Percentiles rank a stretch among this genome's conserved stretches.
Evolutionary conservation across 805 yeast species (phyloP).

Genomic region (Phaffomyces opuntiae): DNA sequence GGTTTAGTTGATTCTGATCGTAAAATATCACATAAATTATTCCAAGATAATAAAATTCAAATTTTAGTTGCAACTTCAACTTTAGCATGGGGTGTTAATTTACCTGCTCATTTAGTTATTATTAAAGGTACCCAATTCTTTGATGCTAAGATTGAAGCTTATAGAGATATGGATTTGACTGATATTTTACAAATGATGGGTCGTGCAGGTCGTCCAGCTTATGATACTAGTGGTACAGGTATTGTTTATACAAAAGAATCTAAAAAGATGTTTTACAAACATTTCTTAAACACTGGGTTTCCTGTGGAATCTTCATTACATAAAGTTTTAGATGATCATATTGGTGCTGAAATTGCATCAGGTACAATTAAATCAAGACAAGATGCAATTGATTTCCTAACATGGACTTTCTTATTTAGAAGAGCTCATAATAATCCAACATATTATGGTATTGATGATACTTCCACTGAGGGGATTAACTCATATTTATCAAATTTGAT

Average conservation of each 20-base stretch:
- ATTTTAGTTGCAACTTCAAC: conserved; percentile 95
- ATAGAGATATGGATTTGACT: conserved; percentile 85
- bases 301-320: conserved; percentile 87
- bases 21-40: conserved; percentile 80
- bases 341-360: conserved; percentile 92
- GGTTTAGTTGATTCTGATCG: conserved; percentile 92
- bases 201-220: conserved; percentile 99
- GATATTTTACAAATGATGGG: conserved; percentile 98
- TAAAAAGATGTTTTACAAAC: conserved; percentile 75
- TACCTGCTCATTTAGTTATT: conserved; percentile 96
- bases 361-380: conserved; percentile 93
- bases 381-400: conserved; percentile 93
- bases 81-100: conserved; percentile 97
- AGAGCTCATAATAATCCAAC: conserved; percentile 92
- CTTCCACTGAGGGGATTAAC: conserved; percentile 75
- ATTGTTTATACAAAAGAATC: conserved; percentile 80
- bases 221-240: conserved; percentile 88
- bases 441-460: conserved; percentile 75
- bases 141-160: conserved; percentile 91
- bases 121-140: conserved; percentile 96
- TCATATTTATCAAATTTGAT: conserved; percentile 64
- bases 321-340: conserved; percentile 76
- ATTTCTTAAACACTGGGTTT: conserved; percentile 86
- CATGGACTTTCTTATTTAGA: conserved; percentile 88
- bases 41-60: conserved; percentile 74